Percentiles rank a stretch among this genome's conserved stretches.
These are phyloP conservation scores for Xylariaceae sp. DNA, from an alignment of 2,329 filamentous ascomycete species.

Conservation along the genomic window DNA sequence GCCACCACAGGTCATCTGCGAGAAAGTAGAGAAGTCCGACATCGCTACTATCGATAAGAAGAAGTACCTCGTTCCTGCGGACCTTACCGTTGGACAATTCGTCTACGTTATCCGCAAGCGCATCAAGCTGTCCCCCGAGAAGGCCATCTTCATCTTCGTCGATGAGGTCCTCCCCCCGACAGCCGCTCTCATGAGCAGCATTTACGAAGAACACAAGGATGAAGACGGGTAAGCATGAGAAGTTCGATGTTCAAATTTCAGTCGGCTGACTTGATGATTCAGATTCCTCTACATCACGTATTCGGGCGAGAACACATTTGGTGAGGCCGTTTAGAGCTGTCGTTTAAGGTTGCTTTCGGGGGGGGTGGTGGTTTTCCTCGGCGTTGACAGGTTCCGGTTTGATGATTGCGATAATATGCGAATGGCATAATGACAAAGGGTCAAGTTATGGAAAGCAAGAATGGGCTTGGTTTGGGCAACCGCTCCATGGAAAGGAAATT, in stretches of 20 bases:
- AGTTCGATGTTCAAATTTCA: background rate
- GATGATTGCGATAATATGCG: conserved; percentile 24
- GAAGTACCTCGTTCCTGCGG: conserved; percentile 97
- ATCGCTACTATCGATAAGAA: conserved; percentile 99
- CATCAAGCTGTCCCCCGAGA: conserved; percentile 98
- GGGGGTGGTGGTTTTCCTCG: conserved; percentile 8
- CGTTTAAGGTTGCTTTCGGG: conserved; percentile 13
- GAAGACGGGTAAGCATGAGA: conserved; percentile 54
- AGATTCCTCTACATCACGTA: conserved; percentile 99
- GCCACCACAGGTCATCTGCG: conserved; percentile 79
- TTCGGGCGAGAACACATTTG: conserved; percentile 99
- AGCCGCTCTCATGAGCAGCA: conserved; percentile 96
- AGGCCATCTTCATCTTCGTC: conserved; percentile 99
- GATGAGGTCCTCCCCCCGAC: conserved; percentile 96
- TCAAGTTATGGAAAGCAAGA: conserved; percentile 2
- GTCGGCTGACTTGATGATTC: conserved; percentile 15
- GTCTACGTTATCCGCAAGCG: conserved; percentile 99
- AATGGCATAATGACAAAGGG: conserved; percentile 15
- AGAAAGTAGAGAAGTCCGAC: conserved; percentile 98
- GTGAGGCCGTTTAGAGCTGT: conserved; percentile 41
- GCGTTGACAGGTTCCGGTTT: conserved; percentile 25
- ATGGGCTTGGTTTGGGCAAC: background rate
- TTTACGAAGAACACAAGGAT: conserved; percentile 98
- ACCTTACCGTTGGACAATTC: conserved; percentile 97
- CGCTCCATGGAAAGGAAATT: background rate